phyloP scores from a whole-genome alignment of 2,329 filamentous ascomycete genomes.

The Alternaria angustiovoidea region DNA sequence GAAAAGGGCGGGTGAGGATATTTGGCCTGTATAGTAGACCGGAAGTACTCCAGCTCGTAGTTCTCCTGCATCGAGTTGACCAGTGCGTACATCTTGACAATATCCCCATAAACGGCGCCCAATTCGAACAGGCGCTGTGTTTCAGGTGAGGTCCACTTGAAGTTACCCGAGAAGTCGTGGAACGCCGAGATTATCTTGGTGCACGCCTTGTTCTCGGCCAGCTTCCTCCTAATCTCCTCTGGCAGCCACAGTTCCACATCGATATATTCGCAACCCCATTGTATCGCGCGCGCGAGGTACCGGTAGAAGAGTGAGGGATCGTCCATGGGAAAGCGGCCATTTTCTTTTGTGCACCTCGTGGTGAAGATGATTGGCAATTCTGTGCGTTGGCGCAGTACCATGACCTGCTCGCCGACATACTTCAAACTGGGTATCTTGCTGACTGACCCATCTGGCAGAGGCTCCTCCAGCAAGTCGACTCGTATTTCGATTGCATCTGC shows the following conservation, averaged over 20 bases:
- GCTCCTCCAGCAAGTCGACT: conserved; percentile 81
- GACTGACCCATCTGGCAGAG: conserved; percentile 64
- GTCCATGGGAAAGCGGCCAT: conserved; percentile 85
- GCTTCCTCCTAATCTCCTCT: conserved; percentile 72
- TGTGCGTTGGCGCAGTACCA: conserved; percentile 82
- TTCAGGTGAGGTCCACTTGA: conserved; percentile 80
- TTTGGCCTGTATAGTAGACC: conserved; percentile 74
- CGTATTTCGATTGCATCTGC: conserved; percentile 86
- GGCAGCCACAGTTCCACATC: conserved; percentile 90
- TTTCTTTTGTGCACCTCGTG: conserved; percentile 80
- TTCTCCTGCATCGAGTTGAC: conserved; percentile 85
- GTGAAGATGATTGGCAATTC: conserved; percentile 93
- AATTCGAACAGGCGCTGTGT: conserved; percentile 76
- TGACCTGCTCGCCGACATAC: conserved; percentile 86
- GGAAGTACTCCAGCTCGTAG: conserved; percentile 89
- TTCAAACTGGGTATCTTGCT: conserved; percentile 76
- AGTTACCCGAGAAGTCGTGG: conserved; percentile 84
- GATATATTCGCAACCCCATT: conserved; percentile 90
- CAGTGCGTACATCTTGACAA: conserved; percentile 90
- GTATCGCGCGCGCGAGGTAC: conserved; percentile 82
- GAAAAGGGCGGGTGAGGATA: conserved; percentile 79
- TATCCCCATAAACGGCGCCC: conserved; percentile 78
- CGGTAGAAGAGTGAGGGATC: conserved; percentile 77
- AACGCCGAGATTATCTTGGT: conserved; percentile 92
- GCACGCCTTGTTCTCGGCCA: conserved; percentile 76